Evolutionary conservation across 2,329 filamentous ascomycete genomes (phyloP).

Genomic region (Fusarium drepaniforme): DNA sequence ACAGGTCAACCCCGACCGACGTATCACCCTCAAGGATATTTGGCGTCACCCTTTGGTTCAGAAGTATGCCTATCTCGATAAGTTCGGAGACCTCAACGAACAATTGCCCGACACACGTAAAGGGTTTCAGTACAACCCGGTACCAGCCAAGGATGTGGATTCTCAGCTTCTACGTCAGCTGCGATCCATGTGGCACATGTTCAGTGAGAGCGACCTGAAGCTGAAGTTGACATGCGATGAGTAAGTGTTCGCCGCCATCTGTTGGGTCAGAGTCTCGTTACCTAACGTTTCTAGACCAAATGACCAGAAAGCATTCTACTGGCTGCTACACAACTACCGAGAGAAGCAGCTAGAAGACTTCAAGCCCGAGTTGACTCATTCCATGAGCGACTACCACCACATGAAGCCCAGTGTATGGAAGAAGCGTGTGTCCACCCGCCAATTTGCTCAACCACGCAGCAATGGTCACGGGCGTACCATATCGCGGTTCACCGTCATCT

Average conservation of each 20-base stretch:
- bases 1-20: slow-evolving; percentile 79
- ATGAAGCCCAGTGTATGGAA: slow-evolving; percentile 70
- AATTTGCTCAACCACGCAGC: slow-evolving; percentile 63
- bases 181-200: slow-evolving; percentile 91
- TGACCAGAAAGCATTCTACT: slow-evolving; percentile 95
- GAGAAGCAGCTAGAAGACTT: slow-evolving; percentile 91
- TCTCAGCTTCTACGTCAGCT: slow-evolving; percentile 86
- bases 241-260: slow-evolving; percentile 58
- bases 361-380: slow-evolving; percentile 82
- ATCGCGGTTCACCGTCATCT: slow-evolving; percentile 75
- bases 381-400: slow-evolving; percentile 92
- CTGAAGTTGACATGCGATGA: slow-evolving; percentile 74
- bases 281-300: slow-evolving; percentile 71
- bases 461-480: slow-evolving; percentile 65
- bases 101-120: slow-evolving; percentile 70
- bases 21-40: slow-evolving; percentile 84
- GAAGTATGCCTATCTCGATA: slow-evolving; percentile 84
- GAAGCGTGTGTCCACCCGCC: slow-evolving; percentile 71
- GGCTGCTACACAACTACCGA: slow-evolving; percentile 83
- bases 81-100: slow-evolving; percentile 67
- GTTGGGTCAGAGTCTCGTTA: neutral
- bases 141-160: slow-evolving; percentile 78
- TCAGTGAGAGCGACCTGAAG: slow-evolving; percentile 78
- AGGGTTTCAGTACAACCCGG: slow-evolving; percentile 70
- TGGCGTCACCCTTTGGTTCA: slow-evolving; percentile 89